Evolutionary conservation across 202 grass and related monocot species (phyloP), one percentile per base, ranked within the genome.

Genomic region (Schoenoplectus tabernaemontani): DNA sequence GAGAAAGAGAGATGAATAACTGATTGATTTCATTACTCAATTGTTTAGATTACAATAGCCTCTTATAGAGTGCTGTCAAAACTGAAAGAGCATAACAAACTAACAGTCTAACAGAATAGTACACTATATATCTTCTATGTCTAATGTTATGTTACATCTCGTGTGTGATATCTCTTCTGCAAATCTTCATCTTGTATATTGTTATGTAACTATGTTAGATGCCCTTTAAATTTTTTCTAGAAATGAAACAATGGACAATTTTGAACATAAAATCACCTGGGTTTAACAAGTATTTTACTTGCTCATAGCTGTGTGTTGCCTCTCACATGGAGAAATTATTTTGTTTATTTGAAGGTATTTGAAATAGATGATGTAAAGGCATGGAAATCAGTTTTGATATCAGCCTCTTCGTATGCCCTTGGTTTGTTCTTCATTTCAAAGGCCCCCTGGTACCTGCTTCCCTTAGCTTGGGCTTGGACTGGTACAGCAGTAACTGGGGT

Each of bases 391-490:
- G 88, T 98, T 86, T 84, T 98, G 78, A 87, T 95, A 89, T 98
- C 95, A 46, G 84, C 83, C 36, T 86, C 83, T 88, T 92, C 91
- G 56, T 98, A 92, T 83, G 88, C 87, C 57, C 48, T 98, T 50
- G 95, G 95, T 59, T 83, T 98, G 78, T 83, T 94, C 70, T 80
- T 94, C 34, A 90, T 92, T 74, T 81, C 89, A 83, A 98, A 92
- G 87, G 64, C 86, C 86, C 91, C 91, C 51, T 98, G 89, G 87
- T 92, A 94, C 84, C 85, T 98, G 72, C 95, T 98, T 89, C 91
- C 95, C 36, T 59, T 98, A 39, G 91, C 91, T 60, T 98, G 95
- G 95, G 91, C 95, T 82, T 98, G 95, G 95, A 86, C 95, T 89
- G 91, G 95, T 86, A 98, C 95, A 54, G 95, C 95, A 42, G 78